Conservation (phyloP, 352 stramenopile species). For the Phytophthora syringae region DNA sequence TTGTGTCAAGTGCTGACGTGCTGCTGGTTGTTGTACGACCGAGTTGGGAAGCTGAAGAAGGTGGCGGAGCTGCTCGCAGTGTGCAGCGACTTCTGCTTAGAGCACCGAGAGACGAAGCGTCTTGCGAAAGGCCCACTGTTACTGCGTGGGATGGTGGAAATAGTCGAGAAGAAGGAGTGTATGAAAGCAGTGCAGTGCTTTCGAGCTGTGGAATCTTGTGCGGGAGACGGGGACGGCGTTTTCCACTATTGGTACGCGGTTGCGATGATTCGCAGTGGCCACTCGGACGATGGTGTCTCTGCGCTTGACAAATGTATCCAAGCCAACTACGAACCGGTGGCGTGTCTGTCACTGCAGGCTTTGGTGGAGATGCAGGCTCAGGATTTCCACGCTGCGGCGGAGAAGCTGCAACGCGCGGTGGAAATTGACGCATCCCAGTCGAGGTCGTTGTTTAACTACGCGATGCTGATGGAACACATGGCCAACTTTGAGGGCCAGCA, state of each 20-base stretch:
- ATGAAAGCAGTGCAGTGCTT: conserved; percentile 42
- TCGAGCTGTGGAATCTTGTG: conserved; percentile 13
- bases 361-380: conserved; percentile 40
- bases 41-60: conserved; percentile 16
- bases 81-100: conserved; percentile 23
- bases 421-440: conserved; percentile 61
- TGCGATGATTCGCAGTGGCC: conserved; percentile 41
- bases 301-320: conserved; percentile 55
- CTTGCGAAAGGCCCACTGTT: conserved; percentile 49
- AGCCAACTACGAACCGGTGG: conserved; percentile 52
- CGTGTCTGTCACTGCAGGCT: conserved; percentile 61
- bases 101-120: conserved; percentile 1
- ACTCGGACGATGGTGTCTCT: conserved; percentile 16
- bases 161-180: conserved; percentile 35
- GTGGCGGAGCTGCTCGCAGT: conserved; percentile 33
- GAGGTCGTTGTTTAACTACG: conserved; percentile 72
- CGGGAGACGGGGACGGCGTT: conserved; percentile 6
- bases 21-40: conserved; percentile 45
- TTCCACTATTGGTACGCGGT: conserved; percentile 71
- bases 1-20: conserved; percentile 37
- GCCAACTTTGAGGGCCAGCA: conserved; percentile 52
- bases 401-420: conserved; percentile 60
- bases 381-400: conserved; percentile 49
- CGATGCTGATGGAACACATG: conserved; percentile 62
- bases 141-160: conserved; percentile 43